A percentile compares a stretch with the other conserved stretches of the same genome.
phyloP scores from a whole-genome alignment of 495 filamentous ascomycete species.

The Aspergillus heteromorphus region DNA sequence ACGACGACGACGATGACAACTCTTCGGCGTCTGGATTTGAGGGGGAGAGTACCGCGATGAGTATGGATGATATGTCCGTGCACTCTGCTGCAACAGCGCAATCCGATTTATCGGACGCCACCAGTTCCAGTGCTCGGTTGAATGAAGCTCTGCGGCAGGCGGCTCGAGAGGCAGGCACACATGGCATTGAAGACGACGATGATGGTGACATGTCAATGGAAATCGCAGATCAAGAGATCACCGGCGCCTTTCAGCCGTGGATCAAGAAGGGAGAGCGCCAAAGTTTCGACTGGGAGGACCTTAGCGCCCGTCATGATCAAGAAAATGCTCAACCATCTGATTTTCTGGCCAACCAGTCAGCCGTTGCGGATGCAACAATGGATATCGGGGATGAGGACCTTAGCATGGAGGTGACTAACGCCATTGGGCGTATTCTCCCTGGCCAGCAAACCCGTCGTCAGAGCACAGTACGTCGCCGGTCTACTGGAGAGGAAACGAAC shows the following conservation, averaged over 20 bases:
- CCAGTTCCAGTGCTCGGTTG: constrained; percentile 60
- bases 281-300: constrained; percentile 43
- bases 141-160: constrained; percentile 76
- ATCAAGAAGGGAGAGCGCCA: constrained; percentile 47
- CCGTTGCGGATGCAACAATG: constrained; percentile 18
- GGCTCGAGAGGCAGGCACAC: constrained; percentile 63
- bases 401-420: constrained; percentile 81
- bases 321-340: constrained; percentile 57
- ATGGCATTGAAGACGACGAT: constrained; percentile 55
- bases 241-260: constrained; percentile 67
- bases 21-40: constrained; percentile 52
- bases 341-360: constrained; percentile 2
- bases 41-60: constrained; percentile 70
- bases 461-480: constrained; percentile 34
- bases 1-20: constrained; percentile 50
- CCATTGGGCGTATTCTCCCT: constrained; percentile 75
- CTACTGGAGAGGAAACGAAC: constrained; percentile 33
- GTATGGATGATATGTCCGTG: constrained; percentile 65
- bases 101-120: constrained; percentile 51
- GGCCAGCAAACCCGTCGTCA: constrained; percentile 30
- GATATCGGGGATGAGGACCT: constrained; percentile 56
- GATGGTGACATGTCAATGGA: constrained; percentile 62
- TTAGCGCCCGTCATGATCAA: constrained; percentile 51
- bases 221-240: constrained; percentile 76
- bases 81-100: constrained; percentile 54